Conservation (phyloP, 441 rosid genomes). For the Populus hybrid region DNA sequence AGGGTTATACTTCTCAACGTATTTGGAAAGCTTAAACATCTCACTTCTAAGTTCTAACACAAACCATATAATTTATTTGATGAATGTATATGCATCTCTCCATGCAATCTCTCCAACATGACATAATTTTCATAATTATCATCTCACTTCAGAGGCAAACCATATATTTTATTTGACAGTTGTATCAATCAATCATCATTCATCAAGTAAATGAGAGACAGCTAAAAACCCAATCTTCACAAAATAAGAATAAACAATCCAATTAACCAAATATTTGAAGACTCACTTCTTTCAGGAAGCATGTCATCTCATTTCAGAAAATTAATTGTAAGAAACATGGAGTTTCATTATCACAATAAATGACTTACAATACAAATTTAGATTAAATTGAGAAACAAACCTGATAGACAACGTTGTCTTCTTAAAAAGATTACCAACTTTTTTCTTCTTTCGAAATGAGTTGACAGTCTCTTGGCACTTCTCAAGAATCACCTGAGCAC, state of each 20-base stretch:
- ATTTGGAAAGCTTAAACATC: too few relatives aligned
- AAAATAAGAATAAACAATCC: neutral
- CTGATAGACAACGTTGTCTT: constrained; percentile 51
- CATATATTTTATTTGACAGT: too few relatives aligned
- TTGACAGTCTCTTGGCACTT: constrained; percentile 64
- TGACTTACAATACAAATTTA: neutral
- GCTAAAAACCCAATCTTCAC: too few relatives aligned
- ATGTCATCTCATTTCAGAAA: neutral
- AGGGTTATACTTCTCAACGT: too few relatives aligned
- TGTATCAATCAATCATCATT: too few relatives aligned
- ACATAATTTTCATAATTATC: too few relatives aligned
- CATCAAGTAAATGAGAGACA: too few relatives aligned
- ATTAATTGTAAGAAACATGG: neutral
- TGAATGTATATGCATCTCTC: too few relatives aligned
- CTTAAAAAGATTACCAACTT: constrained; percentile 44
- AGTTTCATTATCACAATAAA: neutral
- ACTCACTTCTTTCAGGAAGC: neutral
- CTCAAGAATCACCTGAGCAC: constrained; percentile 54
- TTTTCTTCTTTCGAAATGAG: constrained; percentile 65
- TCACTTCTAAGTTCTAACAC: too few relatives aligned
- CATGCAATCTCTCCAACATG: too few relatives aligned
- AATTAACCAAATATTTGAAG: neutral
- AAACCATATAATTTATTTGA: too few relatives aligned
- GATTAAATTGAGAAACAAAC: constrained; percentile 40
- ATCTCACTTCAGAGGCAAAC: too few relatives aligned